Conservation (phyloP, 169 alveolate genomes). For the Theileria parva region DNA sequence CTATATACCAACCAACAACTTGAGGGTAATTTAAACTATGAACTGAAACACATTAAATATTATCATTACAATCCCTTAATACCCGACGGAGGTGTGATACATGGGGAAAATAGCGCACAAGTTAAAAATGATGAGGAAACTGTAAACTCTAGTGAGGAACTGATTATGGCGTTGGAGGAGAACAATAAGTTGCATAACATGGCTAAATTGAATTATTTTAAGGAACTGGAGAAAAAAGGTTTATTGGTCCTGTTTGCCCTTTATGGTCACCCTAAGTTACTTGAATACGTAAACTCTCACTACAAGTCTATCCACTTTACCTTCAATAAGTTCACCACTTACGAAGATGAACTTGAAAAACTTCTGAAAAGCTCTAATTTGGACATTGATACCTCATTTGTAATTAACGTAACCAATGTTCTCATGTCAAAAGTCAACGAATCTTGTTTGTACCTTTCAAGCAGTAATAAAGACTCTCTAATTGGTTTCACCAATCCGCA, state of each 20-base stretch:
- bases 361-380: background rate
- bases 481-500: constrained; percentile 69
- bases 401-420: constrained; percentile 60
- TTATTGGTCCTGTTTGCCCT: constrained; percentile 49
- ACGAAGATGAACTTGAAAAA: background rate
- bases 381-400: constrained; percentile 1
- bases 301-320: constrained; percentile 23
- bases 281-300: constrained; percentile 4
- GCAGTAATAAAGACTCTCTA: constrained; percentile 37
- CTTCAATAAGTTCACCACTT: constrained; percentile 8
- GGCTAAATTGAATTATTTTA: background rate
- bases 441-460: constrained; percentile 37
- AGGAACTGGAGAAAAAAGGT: constrained; percentile 48
- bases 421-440: constrained; percentile 61
- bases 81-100: constrained; percentile 15
- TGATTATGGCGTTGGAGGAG: background rate
- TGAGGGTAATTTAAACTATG: background rate
- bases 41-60: constrained; percentile 2
- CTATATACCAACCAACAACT: background rate
- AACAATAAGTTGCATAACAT: constrained; percentile 11
- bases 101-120: constrained; percentile 19
- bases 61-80: constrained; percentile 3
- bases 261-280: constrained; percentile 61
- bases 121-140: constrained; percentile 16
- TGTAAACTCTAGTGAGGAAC: constrained; percentile 5